phyloP scores from a whole-genome alignment of 208 protist species.

The Sergeia podlipaevii region DNA sequence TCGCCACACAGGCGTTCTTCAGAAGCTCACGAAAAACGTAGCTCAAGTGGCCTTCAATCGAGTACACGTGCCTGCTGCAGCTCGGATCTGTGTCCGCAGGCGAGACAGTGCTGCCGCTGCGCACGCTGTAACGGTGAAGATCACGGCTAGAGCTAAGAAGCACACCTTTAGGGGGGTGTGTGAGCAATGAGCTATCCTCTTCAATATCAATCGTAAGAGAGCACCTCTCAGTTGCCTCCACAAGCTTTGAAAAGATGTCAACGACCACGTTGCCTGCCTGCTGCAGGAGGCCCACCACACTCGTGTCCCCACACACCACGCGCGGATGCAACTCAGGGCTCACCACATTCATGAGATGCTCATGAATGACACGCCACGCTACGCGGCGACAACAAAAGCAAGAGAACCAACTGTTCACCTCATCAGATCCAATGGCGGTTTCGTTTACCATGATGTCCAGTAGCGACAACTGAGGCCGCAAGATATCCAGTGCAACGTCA shows the following conservation, averaged over 20 bases:
- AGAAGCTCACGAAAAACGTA: slow-evolving; percentile 82
- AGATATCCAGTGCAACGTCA: slow-evolving; percentile 41
- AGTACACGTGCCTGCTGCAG: slow-evolving; percentile 27
- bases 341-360: slow-evolving; percentile 70
- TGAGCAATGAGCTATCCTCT: slow-evolving; percentile 45
- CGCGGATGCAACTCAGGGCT: slow-evolving; percentile 23
- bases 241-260: slow-evolving; percentile 47
- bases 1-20: slow-evolving; percentile 85
- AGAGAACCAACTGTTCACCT: slow-evolving; percentile 72
- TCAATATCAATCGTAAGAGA: slow-evolving; percentile 51
- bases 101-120: neutral
- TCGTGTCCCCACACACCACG: slow-evolving; percentile 40
- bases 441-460: slow-evolving; percentile 85
- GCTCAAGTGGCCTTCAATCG: slow-evolving; percentile 64
- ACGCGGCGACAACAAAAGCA: slow-evolving; percentile 76
- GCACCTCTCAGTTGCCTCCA: slow-evolving; percentile 19
- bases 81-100: neutral
- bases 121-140: neutral
- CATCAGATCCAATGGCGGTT: slow-evolving; percentile 44
- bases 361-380: slow-evolving; percentile 82
- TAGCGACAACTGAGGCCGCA: slow-evolving; percentile 65
- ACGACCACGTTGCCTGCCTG: slow-evolving; percentile 52
- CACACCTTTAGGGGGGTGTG: slow-evolving; percentile 15
- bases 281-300: slow-evolving; percentile 44
- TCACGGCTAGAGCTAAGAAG: slow-evolving; percentile 47